Percentiles rank a stretch among this genome's conserved stretches.
Evolutionary conservation across 2,329 filamentous ascomycete genomes (phyloP).

Genomic region (Diaporthe ilicicola): DNA sequence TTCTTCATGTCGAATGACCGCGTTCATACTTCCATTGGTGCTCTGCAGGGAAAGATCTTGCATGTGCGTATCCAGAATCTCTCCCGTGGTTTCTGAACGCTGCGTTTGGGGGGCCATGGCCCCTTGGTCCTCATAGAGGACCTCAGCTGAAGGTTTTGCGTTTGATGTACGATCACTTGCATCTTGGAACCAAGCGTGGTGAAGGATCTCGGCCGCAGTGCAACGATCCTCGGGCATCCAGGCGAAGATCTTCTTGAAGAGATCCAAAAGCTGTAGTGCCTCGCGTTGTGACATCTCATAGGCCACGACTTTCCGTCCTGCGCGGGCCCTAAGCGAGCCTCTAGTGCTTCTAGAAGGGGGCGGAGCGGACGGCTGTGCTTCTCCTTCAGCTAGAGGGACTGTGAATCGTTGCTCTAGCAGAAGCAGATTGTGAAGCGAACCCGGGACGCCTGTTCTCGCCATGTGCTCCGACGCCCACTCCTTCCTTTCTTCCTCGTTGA

Average conservation of each 20-base stretch:
- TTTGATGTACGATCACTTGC: no score
- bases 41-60: no score
- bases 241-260: background rate
- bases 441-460: background rate
- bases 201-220: background rate
- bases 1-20: no score
- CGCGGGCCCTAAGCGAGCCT: background rate
- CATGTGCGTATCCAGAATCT: no score
- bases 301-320: background rate
- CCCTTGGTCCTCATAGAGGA: no score
- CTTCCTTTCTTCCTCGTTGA: background rate
- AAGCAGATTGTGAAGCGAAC: background rate
- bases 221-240: background rate
- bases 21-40: no score
- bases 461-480: background rate
- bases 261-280: background rate
- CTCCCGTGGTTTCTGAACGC: no score
- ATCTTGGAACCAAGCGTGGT: background rate
- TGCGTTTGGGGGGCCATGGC: no score
- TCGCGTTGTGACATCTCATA: background rate
- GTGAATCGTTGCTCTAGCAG: background rate
- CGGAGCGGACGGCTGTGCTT: background rate
- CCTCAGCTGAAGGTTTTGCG: no score
- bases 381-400: background rate
- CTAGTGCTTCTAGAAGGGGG: background rate